A percentile compares a stretch with the other conserved stretches of the same genome.
phyloP scores from a whole-genome alignment of 495 filamentous ascomycete species.

The Penicillium lividum region DNA sequence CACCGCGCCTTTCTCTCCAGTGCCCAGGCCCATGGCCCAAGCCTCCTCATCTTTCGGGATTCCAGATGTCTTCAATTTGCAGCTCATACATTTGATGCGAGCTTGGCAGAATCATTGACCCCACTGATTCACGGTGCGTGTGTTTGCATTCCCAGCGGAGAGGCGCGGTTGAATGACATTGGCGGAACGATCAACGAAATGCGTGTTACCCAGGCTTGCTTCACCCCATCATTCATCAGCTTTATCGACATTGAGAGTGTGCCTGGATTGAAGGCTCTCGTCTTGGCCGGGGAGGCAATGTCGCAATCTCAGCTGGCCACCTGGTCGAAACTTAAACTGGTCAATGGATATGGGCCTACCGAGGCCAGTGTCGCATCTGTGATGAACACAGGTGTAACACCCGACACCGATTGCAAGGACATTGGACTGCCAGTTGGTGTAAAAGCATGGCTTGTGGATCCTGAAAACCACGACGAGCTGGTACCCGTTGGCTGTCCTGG shows the following conservation, averaged over 20 bases:
- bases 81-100: slow-evolving; percentile 56
- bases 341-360: slow-evolving; percentile 64
- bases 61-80: slow-evolving; percentile 52
- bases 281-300: slow-evolving; percentile 59
- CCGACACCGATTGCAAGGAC: slow-evolving; percentile 40
- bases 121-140: slow-evolving; percentile 46
- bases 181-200: slow-evolving; percentile 46
- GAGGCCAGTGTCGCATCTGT: slow-evolving; percentile 44
- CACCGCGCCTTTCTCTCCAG: slow-evolving; percentile 47
- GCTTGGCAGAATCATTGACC: slow-evolving; percentile 43
- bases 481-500: slow-evolving; percentile 52
- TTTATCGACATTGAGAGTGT: slow-evolving; percentile 47
- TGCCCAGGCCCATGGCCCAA: slow-evolving; percentile 46
- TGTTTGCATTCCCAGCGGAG: slow-evolving; percentile 53
- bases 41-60: slow-evolving; percentile 27
- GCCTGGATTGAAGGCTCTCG: slow-evolving; percentile 45
- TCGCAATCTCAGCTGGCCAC: slow-evolving; percentile 48
- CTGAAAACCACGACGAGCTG: slow-evolving; percentile 44
- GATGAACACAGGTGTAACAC: slow-evolving; percentile 38
- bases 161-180: slow-evolving; percentile 52
- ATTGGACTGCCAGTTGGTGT: slow-evolving; percentile 48
- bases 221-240: slow-evolving; percentile 57
- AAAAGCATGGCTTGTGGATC: slow-evolving; percentile 48
- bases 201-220: slow-evolving; percentile 42
- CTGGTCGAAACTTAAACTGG: slow-evolving; percentile 55